Percentiles rank a stretch among this genome's conserved stretches.
These are phyloP conservation scores for Reutealis trisperma DNA, from an alignment of 345 rosid genomes.

Conservation along the genomic window DNA sequence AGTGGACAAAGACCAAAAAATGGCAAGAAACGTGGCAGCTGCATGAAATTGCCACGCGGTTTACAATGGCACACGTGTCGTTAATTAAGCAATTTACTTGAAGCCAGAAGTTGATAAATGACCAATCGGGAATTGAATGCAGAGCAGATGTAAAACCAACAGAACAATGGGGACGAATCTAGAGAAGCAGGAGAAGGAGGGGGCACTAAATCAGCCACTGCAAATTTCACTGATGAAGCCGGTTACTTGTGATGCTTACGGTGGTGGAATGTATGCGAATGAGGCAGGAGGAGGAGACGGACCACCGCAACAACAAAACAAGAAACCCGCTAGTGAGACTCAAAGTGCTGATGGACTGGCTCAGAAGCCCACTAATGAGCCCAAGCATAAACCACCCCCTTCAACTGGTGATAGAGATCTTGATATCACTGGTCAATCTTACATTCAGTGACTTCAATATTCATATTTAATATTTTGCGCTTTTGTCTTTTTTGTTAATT, in stretches of 20 bases:
- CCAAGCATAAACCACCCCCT: constrained; percentile 53
- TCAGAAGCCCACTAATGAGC: constrained; percentile 31
- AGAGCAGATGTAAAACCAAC: background rate
- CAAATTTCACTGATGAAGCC: constrained; percentile 51
- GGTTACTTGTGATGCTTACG: constrained; percentile 57
- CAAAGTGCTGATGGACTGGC: constrained; percentile 62
- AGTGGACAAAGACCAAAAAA: background rate
- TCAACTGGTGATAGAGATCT: constrained; percentile 59
- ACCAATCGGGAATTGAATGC: background rate
- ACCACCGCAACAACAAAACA: constrained; percentile 18
- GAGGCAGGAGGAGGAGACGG: constrained; percentile 34
- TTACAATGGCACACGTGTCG: background rate
- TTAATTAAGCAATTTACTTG: background rate
- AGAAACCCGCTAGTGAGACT: constrained; percentile 57
- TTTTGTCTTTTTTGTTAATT: background rate
- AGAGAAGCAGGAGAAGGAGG: constrained; percentile 27
- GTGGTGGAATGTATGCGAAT: constrained; percentile 61
- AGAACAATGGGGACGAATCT: constrained; percentile 35
- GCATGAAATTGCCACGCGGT: background rate
- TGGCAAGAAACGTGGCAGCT: background rate
- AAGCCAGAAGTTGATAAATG: background rate
- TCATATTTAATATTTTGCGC: no score
- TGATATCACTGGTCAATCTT: constrained; percentile 71
- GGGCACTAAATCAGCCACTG: constrained; percentile 42
- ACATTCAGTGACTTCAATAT: constrained; percentile 42